Base-by-base conservation (phyloP, 148 eudicot species). In the Mesembryanthemum crystallinum region DNA sequence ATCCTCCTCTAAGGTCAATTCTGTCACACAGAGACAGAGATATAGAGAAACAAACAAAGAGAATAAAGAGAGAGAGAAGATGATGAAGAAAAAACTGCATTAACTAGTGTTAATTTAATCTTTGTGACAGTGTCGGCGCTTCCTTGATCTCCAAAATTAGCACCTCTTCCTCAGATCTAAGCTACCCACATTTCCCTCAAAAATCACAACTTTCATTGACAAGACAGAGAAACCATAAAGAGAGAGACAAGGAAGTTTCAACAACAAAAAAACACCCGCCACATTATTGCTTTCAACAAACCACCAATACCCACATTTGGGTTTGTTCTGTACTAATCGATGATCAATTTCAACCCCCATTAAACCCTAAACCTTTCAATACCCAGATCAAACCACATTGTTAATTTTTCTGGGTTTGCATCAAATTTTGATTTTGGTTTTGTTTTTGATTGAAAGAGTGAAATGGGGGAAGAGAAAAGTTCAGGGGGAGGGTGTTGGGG, bases 401-500 rank as follows among this genome's bases (percentile, higher is more conserved):
- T 37, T 13, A 57, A 23, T 33, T 54, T 70, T 21, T 20, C 39
- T 57, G 25, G 42, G 25, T 37, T 35, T 1, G 30, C 57, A 69
- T 47, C 17, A 69, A 24, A 27, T 4, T 27, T 29, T 18, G 39
- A 49, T 51, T 42, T 61, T 43, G 37, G 62, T 52, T 35, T 35
- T 35, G 39, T n/a, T n/a, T n/a, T n/a, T n/a, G n/a, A n/a, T n/a
- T n/a, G 23, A 54, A 20, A 21, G 32, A 21, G 8, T 3, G 42
- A 80, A 78, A 83, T 80, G 85, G 79, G 72, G 72, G 72, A 63
- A 15, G 78, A 79, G 65, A 47, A 72, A 21, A 71, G 70, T 58
- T 87, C 92, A 24, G 77, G 86, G 54, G 81, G 78, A 71, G 92
- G 97, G 10, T 88, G 86, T 39, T 85, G 84, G 63, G 96, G 98